phyloP scores from a whole-genome alignment of 169 alveolate species.

The Perkinsus olseni region DNA sequence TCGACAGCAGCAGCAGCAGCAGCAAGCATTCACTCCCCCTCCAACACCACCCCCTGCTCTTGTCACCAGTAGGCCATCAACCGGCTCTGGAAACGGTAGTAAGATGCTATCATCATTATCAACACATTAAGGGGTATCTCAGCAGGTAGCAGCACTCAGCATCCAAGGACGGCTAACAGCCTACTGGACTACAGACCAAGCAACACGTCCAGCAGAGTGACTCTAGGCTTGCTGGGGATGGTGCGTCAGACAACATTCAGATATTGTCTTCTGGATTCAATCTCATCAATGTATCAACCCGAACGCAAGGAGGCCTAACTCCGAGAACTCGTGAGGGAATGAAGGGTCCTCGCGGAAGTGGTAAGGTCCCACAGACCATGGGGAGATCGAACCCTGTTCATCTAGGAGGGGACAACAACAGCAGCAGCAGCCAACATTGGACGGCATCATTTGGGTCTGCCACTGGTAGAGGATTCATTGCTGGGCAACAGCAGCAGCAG shows the following conservation, averaged over 20 bases:
- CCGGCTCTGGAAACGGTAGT: neutral
- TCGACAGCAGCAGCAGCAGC: neutral
- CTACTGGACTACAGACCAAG: neutral
- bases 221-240: neutral
- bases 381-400: too few species aligned
- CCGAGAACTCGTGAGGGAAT: too few species aligned
- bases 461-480: neutral
- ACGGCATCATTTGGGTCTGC: neutral
- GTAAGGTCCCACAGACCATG: too few species aligned
- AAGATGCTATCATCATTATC: neutral
- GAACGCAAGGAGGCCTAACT: neutral
- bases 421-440: neutral
- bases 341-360: too few species aligned
- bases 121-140: too few species aligned
- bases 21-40: neutral
- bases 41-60: neutral
- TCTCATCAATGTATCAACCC: neutral
- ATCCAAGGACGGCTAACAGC: neutral
- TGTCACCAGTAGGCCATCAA: neutral
- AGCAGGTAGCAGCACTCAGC: too few species aligned
- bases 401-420: too few species aligned
- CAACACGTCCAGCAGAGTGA: neutral
- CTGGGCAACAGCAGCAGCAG: too few species aligned
- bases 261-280: neutral
- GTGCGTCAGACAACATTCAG: neutral